Conservation (phyloP, 345 rosid genomes). For the Aquilaria yunnanensis region DNA sequence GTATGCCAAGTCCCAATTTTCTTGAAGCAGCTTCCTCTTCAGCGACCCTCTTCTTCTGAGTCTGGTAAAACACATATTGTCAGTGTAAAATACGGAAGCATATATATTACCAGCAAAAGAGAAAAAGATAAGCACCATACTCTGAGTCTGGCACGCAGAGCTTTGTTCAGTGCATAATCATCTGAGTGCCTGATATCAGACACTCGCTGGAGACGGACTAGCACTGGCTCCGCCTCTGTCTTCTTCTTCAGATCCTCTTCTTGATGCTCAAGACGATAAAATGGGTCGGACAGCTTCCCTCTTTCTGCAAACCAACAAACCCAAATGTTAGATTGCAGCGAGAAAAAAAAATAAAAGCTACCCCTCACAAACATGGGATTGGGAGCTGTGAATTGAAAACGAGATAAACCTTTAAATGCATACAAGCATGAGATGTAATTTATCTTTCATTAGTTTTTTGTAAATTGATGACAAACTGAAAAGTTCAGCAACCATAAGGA, state of each 20-base stretch:
- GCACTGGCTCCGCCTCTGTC: constrained; percentile 89
- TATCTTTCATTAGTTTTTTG: too few relatives aligned
- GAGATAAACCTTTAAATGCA: too few relatives aligned
- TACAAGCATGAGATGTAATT: too few relatives aligned
- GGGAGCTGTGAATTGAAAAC: too few relatives aligned
- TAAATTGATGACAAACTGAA: too few relatives aligned
- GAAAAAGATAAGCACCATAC: constrained; percentile 19
- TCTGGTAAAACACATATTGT: constrained; percentile 21
- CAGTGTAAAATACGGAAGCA: constrained; percentile 8
- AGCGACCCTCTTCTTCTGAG: constrained; percentile 74
- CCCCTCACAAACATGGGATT: too few relatives aligned
- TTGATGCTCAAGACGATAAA: constrained; percentile 91
- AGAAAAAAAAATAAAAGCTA: background rate
- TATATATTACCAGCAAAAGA: background rate
- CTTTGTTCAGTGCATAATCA: constrained; percentile 77
- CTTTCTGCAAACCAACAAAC: constrained; percentile 45
- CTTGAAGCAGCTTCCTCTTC: constrained; percentile 77
- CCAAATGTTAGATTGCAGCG: constrained; percentile 5
- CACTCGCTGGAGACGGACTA: constrained; percentile 74
- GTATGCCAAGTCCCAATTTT: constrained; percentile 69
- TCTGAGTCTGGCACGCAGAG: constrained; percentile 75
- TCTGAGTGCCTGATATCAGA: constrained; percentile 86
- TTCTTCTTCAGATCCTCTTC: constrained; percentile 91
- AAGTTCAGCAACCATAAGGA: too few relatives aligned
- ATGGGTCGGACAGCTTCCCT: constrained; percentile 94